Base-by-base conservation (phyloP, 2,329 filamentous ascomycete species). In the Hypoxylon sp. region DNA sequence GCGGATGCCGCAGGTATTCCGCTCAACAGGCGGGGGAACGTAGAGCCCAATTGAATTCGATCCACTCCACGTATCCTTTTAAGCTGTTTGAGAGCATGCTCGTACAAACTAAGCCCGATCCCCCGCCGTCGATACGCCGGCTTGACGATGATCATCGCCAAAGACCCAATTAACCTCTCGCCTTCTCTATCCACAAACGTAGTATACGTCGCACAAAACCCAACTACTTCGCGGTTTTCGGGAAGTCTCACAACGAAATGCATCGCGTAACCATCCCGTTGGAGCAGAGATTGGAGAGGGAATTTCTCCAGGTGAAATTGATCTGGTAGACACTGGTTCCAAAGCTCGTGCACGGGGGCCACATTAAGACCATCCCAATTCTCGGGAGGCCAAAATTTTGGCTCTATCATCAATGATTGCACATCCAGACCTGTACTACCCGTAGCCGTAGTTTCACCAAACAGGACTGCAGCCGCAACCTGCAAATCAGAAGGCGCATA, bases 141-240 rank as follows among this genome's bases (percentile, higher is more conserved):
- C 33, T 82, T 83, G 20, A 90, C 87, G 35, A 90, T 76, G 30
- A 90, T 76, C 10, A 84, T 77, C 10, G 87, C 87, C 33, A 90
- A 75, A 2, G 86, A 89, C 7, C 87, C 88, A 51, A 89, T 81
- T 44, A 89, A 79, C 35, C 82, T 82, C 68, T 88, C 84, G 20
- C 82, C 83, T 42, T 81, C 83, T 68, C 83, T 83, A 69, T 88
- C 85, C 50, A 85, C 82, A 75, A 86, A 89, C 3, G 85, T 88
- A 31, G 87, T 85, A 73, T 87, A 90, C 7, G 87, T 89, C 8
- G 87, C 87, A 73, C 87, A 89, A 68, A 90, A 89, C 0, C 87
- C 88, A 40, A 90, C 74, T 25, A 87, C 72, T 37, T 81, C 79
- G 6, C 76, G 76, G 2, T 77, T 82, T 10, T 76, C 76, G 1